phyloP scores from a whole-genome alignment of 768 basidiomycete species.

The Russula griseocarnosa region DNA sequence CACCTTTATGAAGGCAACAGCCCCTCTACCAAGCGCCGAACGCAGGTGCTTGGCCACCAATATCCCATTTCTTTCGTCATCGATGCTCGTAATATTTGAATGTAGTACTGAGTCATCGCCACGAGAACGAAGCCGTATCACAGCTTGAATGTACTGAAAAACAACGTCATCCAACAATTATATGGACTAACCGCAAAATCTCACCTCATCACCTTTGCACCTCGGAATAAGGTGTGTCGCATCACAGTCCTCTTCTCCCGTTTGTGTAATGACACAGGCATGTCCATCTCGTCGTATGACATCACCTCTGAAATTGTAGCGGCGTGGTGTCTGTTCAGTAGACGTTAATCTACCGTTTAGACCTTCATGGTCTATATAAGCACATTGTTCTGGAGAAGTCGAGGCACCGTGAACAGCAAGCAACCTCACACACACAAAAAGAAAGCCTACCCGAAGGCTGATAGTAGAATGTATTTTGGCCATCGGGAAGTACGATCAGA shows the following conservation, averaged over 20 bases:
- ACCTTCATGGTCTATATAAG: neutral
- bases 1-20: slow-evolving; percentile 8
- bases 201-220: slow-evolving; percentile 2
- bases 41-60: neutral
- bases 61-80: neutral
- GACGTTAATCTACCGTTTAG: neutral
- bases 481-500: neutral
- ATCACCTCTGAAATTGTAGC: neutral
- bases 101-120: neutral
- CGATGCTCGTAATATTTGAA: too few species aligned
- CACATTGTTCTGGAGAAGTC: neutral
- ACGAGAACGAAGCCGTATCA: neutral
- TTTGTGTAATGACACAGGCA: slow-evolving; percentile 1
- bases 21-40: neutral
- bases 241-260: neutral
- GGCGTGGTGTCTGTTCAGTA: neutral
- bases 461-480: neutral
- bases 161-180: neutral
- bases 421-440: too few species aligned
- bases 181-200: neutral
- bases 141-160: neutral
- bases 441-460: too few species aligned
- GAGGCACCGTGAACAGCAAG: too few species aligned
- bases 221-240: neutral
- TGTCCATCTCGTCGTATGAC: neutral